Evolutionary conservation across 768 basidiomycete species (phyloP).

Genomic region (Aureoboletus auriporus): DNA sequence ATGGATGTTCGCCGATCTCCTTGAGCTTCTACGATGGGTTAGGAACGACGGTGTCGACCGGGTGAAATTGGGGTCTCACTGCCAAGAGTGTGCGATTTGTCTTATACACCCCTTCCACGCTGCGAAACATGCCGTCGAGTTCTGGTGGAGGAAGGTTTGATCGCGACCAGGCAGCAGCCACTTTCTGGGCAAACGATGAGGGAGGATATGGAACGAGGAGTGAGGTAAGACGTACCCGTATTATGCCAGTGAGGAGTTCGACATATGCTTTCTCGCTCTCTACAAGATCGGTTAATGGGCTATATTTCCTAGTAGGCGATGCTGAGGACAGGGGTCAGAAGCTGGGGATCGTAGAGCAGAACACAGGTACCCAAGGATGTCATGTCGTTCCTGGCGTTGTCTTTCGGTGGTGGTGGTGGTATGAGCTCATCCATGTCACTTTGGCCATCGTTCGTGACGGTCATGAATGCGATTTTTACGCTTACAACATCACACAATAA

Average conservation of each 20-base stretch:
- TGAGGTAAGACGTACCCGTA: conserved; percentile 60
- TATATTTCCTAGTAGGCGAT: conserved; percentile 51
- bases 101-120: conserved; percentile 89
- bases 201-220: conserved; percentile 1
- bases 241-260: conserved; percentile 83
- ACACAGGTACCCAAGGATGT: conserved; percentile 23
- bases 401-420: conserved; percentile 18
- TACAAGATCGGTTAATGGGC: conserved; percentile 88
- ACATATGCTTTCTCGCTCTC: conserved; percentile 93
- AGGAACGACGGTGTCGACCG: background rate
- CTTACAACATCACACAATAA: background rate
- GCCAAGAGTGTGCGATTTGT: conserved; percentile 78
- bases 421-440: background rate
- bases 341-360: conserved; percentile 2
- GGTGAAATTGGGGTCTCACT: conserved; percentile 35
- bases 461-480: background rate
- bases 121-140: conserved; percentile 91
- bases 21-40: conserved; percentile 70
- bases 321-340: conserved; percentile 22
- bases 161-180: conserved; percentile 97
- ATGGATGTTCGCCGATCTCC: conserved; percentile 89
- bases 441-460: conserved; percentile 8
- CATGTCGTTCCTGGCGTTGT: conserved; percentile 6
- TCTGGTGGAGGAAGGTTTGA: conserved; percentile 90
- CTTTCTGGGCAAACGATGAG: conserved; percentile 56